Percentiles rank a stretch among this genome's conserved stretches.
phyloP scores from a whole-genome alignment of 805 yeast genomes.

The Lipomyces oligophaga region DNA sequence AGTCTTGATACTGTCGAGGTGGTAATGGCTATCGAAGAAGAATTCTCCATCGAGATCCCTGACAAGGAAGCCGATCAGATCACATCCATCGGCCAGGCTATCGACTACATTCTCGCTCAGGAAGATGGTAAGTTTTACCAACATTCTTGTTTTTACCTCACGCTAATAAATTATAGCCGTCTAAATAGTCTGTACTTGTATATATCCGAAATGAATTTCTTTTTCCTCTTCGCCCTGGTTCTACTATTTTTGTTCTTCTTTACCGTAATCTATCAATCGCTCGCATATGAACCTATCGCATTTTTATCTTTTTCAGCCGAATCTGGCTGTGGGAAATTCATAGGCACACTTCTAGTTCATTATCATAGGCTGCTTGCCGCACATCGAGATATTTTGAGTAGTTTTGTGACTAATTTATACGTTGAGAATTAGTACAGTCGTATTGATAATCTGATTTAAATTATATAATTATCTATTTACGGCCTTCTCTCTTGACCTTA shows the following conservation, averaged over 20 bases:
- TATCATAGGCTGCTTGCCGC: no score
- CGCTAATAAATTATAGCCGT: slow-evolving; percentile 5
- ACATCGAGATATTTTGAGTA: no score
- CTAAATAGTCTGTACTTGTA: slow-evolving; percentile 3
- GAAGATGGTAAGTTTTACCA: slow-evolving; percentile 40
- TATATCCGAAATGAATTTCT: background rate
- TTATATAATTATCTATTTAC: no score
- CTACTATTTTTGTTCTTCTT: background rate
- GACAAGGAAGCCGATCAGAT: slow-evolving; percentile 91
- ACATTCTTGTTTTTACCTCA: background rate
- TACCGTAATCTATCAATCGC: background rate
- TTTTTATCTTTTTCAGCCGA: background rate
- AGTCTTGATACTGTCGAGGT: slow-evolving; percentile 94
- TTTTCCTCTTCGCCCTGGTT: background rate
- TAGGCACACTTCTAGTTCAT: no score
- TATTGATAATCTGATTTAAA: no score
- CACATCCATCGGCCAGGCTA: slow-evolving; percentile 89
- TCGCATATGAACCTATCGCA: background rate
- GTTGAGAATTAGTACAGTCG: no score
- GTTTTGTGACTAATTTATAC: no score
- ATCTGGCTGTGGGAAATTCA: no score
- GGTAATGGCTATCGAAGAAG: slow-evolving; percentile 90
- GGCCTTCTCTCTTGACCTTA: no score
- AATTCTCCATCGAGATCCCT: slow-evolving; percentile 72
- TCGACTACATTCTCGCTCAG: slow-evolving; percentile 71